Conservation (phyloP, 2,329 filamentous ascomycete genomes). For the Chrysoporthe austroafricana region DNA sequence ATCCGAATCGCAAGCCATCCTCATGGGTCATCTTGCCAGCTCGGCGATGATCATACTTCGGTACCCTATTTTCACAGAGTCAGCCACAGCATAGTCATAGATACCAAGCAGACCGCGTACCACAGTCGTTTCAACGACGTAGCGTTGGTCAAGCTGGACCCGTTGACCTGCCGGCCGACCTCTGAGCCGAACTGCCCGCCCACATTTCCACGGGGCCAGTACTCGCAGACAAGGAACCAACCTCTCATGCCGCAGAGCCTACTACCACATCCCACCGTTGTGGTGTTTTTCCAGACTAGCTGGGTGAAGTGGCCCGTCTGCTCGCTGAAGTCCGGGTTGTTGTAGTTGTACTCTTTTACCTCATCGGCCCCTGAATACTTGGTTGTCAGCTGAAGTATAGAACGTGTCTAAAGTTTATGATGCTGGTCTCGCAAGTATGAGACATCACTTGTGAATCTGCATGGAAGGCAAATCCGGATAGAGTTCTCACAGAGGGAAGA, state of each 20-base stretch:
- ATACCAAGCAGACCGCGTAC: slow-evolving; percentile 9
- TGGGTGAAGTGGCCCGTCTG: slow-evolving; percentile 74
- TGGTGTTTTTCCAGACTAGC: slow-evolving; percentile 70
- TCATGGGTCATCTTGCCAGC: neutral
- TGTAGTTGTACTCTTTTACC: slow-evolving; percentile 61
- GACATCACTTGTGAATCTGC: neutral
- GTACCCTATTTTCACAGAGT: neutral
- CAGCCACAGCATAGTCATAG: slow-evolving; percentile 2
- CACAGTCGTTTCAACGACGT: slow-evolving; percentile 10
- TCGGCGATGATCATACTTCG: neutral
- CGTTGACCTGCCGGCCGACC: slow-evolving; percentile 44
- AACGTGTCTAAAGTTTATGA: too few species aligned
- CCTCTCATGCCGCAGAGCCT: slow-evolving; percentile 51
- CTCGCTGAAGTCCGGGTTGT: slow-evolving; percentile 57
- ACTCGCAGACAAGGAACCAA: slow-evolving; percentile 73
- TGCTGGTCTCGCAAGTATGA: too few species aligned
- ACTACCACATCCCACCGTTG: slow-evolving; percentile 58
- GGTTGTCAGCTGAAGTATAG: neutral
- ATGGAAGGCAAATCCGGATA: neutral
- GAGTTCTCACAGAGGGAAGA: neutral
- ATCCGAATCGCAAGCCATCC: neutral
- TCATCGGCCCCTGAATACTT: slow-evolving; percentile 56
- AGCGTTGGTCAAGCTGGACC: slow-evolving; percentile 19
- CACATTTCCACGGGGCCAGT: slow-evolving; percentile 70
- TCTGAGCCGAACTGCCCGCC: slow-evolving; percentile 53